Base-by-base conservation (phyloP, 163 green algal species). In the Chlamydomonas reinhardtii region DNA sequence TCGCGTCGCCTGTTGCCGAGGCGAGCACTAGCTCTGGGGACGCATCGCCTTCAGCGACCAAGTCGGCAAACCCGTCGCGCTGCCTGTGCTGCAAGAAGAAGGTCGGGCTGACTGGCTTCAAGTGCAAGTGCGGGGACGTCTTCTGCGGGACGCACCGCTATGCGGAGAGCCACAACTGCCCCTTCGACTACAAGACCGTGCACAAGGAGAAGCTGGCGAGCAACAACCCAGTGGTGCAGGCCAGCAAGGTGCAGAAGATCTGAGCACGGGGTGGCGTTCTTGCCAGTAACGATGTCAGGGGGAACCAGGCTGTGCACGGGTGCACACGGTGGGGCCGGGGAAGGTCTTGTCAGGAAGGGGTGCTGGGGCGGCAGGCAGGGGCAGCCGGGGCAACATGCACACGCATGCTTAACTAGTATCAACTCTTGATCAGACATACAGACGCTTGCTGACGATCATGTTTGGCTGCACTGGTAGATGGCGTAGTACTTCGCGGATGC, bases 61-160 rank as follows among this genome's bases (percentile, higher is more conserved):
- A 29, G 59, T 65, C 24, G 22, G 12, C 24, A 1, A 29, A 29
- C 59, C 24, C n/a, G 54, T 81, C 75, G 15, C 73, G 89, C 24
- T 75, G 66, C 76, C 6, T 72, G 19, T 61, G 74, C 56, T 87
- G 81, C 70, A 87, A 80, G 71, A 87, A 87, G 56, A 87, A 87
- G 71, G 89, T 94, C 65, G 91, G 91, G 14, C 80, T 94, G 16
- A 93, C 87, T 24, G 91, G 91, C 48, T 94, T 94, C 76, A 90
- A 90, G 83, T 94, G 91, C 91, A 90, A 88, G 73, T 94, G 91
- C 34, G 84, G 84, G 32, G 69, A 61, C 31, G 43, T 92, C 24
- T 94, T 92, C 61, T 94, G 91, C 43, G 91, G 89, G 27, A 56
- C 81, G 74, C 91, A 94, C 68, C 87, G 91, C 12, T 91, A 93